These are phyloP conservation scores for Trichosporon inkin DNA, from an alignment of 1,284 basidiomycete species.

Conservation along the genomic window DNA sequence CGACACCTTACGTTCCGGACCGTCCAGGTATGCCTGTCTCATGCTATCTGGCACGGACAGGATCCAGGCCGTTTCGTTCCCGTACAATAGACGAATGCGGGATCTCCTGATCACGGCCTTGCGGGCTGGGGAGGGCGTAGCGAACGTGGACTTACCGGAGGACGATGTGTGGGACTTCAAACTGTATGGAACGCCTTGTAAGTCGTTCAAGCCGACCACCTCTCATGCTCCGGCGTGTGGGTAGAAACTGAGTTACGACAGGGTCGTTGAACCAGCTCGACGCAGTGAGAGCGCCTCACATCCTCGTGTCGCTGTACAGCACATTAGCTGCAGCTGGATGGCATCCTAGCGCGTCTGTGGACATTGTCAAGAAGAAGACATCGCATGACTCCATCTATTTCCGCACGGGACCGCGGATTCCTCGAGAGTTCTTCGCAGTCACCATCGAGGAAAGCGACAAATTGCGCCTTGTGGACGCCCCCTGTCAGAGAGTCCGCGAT, in stretches of 20 bases:
- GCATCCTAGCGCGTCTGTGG: background rate
- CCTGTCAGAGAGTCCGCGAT: background rate
- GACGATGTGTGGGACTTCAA: slow-evolving; percentile 6
- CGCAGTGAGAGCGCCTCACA: background rate
- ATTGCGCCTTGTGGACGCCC: background rate
- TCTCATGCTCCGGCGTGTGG: background rate
- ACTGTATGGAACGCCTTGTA: slow-evolving; percentile 2
- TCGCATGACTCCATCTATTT: slow-evolving; percentile 3
- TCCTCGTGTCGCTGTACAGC: background rate
- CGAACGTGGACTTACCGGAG: background rate
- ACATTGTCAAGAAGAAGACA: slow-evolving; percentile 3
- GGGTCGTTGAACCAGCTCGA: background rate
- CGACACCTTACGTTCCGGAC: background rate
- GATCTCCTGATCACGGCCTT: background rate
- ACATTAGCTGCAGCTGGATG: background rate
- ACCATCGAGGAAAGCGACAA: background rate
- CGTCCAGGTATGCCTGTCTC: slow-evolving; percentile 4
- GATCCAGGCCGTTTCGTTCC: slow-evolving; percentile 1
- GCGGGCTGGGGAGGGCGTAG: background rate
- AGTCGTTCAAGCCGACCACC: background rate
- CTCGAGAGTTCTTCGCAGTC: background rate
- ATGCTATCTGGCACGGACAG: slow-evolving; percentile 9
- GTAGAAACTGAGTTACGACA: background rate
- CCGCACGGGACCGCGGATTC: background rate
- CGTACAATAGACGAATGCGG: background rate